These are phyloP conservation scores for Isabelozyma gotoi DNA, from an alignment of 805 yeast species.

Conservation along the genomic window DNA sequence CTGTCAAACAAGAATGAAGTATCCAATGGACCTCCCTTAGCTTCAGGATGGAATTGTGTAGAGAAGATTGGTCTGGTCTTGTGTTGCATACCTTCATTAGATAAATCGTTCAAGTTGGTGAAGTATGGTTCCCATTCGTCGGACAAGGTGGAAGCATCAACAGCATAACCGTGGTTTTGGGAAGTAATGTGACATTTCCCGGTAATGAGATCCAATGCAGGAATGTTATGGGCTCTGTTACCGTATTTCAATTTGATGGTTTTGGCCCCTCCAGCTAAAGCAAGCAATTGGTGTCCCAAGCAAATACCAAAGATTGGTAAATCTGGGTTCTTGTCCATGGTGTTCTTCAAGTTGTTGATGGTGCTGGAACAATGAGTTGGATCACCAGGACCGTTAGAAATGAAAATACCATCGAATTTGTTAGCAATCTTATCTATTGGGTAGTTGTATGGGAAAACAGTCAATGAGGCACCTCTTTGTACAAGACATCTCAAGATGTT, in stretches of 20 bases:
- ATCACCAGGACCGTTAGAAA: constrained; percentile 97
- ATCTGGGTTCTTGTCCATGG: constrained; percentile 61
- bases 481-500: constrained; percentile 93
- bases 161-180: constrained; percentile 98
- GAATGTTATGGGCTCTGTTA: constrained; percentile 98
- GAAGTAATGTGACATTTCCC: constrained; percentile 98
- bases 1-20: constrained; percentile 88
- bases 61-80: constrained; percentile 85
- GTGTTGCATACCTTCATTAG: constrained; percentile 98
- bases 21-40: constrained; percentile 98
- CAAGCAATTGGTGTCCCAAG: constrained; percentile 94
- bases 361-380: constrained; percentile 88
- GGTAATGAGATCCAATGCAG: constrained; percentile 84
- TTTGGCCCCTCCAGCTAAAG: constrained; percentile 91
- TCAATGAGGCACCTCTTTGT: constrained; percentile 91
- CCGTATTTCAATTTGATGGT: constrained; percentile 95
- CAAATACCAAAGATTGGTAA: constrained; percentile 97
- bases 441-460: constrained; percentile 95
- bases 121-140: constrained; percentile 80
- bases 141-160: constrained; percentile 75
- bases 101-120: constrained; percentile 89
- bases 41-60: constrained; percentile 98
- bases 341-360: constrained; percentile 66
- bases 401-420: constrained; percentile 91
- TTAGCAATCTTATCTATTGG: constrained; percentile 88